Evolutionary conservation across 495 filamentous ascomycete genomes (phyloP).

Genomic region (Penicillium salamii): DNA sequence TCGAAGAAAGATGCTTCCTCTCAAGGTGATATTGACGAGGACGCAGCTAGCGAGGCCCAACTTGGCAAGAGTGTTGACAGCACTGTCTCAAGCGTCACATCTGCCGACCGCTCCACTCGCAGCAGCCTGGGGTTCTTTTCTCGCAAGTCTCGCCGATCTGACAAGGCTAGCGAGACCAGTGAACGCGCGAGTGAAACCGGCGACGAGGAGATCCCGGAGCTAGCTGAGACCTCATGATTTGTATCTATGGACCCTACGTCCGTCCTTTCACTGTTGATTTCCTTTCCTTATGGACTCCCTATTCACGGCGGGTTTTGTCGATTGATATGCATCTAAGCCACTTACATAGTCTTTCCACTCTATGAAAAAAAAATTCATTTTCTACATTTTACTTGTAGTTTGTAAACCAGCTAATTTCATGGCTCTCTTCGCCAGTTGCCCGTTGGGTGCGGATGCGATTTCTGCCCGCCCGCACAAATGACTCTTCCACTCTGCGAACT

Average conservation of each 20-base stretch:
- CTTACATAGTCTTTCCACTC: neutral
- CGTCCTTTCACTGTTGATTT: slow-evolving; percentile 11
- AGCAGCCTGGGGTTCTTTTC: slow-evolving; percentile 51
- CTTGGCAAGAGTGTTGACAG: slow-evolving; percentile 50
- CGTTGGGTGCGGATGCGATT: slow-evolving; percentile 11
- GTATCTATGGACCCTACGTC: slow-evolving; percentile 5
- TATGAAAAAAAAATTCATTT: neutral
- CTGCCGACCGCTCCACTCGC: slow-evolving; percentile 43
- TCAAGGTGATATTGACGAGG: slow-evolving; percentile 50
- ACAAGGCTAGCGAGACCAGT: slow-evolving; percentile 45
- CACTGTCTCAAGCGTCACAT: slow-evolving; percentile 40
- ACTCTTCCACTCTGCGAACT: slow-evolving; percentile 9
- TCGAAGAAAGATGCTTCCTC: slow-evolving; percentile 60
- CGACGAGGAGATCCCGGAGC: slow-evolving; percentile 45
- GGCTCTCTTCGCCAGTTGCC: too few relatives aligned
- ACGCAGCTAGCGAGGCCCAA: slow-evolving; percentile 40
- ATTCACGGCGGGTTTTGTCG: neutral
- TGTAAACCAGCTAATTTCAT: too few relatives aligned
- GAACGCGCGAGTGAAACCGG: slow-evolving; percentile 48
- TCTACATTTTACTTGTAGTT: too few relatives aligned
- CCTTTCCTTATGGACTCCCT: slow-evolving; percentile 5
- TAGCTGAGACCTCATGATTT: slow-evolving; percentile 15
- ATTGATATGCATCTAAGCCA: slow-evolving; percentile 4
- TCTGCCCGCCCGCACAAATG: slow-evolving; percentile 18
- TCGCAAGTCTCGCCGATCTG: slow-evolving; percentile 47